Base-by-base conservation (phyloP, 2,329 filamentous ascomycete genomes). In the Talaromyces verruculosus region DNA sequence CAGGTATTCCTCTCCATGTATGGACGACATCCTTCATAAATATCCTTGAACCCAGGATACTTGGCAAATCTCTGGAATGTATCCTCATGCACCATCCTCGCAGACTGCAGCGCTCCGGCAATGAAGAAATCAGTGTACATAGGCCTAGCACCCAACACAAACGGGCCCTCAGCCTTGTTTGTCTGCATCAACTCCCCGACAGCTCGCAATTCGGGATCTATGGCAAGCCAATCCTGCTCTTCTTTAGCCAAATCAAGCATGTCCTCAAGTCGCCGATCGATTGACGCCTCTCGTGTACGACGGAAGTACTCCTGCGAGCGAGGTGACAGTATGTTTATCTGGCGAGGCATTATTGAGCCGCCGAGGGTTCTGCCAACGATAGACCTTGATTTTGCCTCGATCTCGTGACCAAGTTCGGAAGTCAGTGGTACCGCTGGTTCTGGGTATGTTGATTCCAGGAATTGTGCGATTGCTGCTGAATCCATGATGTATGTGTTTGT, bases 381-480 rank as follows among this genome's bases (percentile, higher is more conserved):
- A 37, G 67, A 63, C n/a, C 77, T 76, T 30, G 73, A 68, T 65
- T 74, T 70, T 1, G 69, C n/a, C 53, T 77, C 75, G 57, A 80
- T 75, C 60, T 76, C 68, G 30, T 64, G 67, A 41, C 77, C 77
- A 1, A 79, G 71, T n/a, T 74, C 74, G 1, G 79, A 80, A 0
- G 68, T 75, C 19, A 80, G 68, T 10, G 71, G 72, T 0, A 81
- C 65, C 5, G 76, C 69, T 0, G 72, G 77, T 7, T 73, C 65
- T 10, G 78, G 78, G 67, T 82, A 82, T 5, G 72, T 78, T 5
- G 74, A 71, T 63, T 81, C 78, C 53, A 82, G 72, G 67, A 82
- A 81, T 43, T 75, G 68, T 1, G 78, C 71, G 70, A 82, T 81
- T 39, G 71, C 68, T 11, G 59, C 59, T 3, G 80, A 81, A 67